phyloP scores from a whole-genome alignment of 495 filamentous ascomycete genomes.

The Penicillium longicatenatum region DNA sequence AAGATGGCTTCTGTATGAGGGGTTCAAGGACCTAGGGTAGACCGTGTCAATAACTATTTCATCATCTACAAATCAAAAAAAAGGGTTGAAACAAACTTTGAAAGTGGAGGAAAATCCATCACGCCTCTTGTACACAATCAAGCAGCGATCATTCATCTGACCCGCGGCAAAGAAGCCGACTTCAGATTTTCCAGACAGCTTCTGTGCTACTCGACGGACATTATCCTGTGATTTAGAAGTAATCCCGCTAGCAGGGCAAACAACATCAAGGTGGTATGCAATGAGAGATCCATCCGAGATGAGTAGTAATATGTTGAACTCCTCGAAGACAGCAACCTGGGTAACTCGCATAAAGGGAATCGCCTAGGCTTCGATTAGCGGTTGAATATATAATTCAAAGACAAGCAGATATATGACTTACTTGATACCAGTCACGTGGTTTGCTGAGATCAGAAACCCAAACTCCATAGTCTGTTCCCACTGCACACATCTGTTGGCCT shows the following conservation, averaged over 20 bases:
- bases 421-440: constrained; percentile 84
- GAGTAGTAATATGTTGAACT: constrained; percentile 88
- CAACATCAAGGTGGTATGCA: constrained; percentile 89
- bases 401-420: constrained; percentile 52
- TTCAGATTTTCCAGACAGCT: constrained; percentile 82
- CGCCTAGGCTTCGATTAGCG: constrained; percentile 50
- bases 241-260: constrained; percentile 72
- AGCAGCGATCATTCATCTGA: constrained; percentile 90
- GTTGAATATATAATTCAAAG: constrained; percentile 10
- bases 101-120: constrained; percentile 90
- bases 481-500: constrained; percentile 85
- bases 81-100: too few species aligned
- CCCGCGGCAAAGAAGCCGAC: constrained; percentile 95
- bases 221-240: constrained; percentile 60
- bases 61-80: too few species aligned
- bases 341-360: constrained; percentile 77
- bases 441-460: constrained; percentile 83
- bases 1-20: constrained; percentile 74
- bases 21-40: constrained; percentile 96
- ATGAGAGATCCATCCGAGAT: constrained; percentile 90
- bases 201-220: constrained; percentile 79
- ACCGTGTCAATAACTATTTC: too few species aligned
- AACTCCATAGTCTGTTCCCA: constrained; percentile 93
- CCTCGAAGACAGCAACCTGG: constrained; percentile 92
- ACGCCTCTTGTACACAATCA: constrained; percentile 96